These are phyloP conservation scores for Fagopyrum tataricum DNA, from an alignment of 148 eudicot genomes.

Conservation along the genomic window DNA sequence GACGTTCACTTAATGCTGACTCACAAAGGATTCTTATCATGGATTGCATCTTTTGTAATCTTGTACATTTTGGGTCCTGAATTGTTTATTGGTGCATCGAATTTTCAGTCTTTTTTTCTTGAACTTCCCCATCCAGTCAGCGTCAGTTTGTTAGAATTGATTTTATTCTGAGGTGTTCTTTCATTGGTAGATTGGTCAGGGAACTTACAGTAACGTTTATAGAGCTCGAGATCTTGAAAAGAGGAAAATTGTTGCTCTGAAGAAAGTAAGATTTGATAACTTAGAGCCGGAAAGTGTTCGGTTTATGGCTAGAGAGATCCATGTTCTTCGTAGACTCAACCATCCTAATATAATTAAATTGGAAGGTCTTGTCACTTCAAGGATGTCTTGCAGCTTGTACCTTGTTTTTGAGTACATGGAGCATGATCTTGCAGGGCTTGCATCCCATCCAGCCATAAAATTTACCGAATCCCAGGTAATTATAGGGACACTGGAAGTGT, in stretches of 20 bases:
- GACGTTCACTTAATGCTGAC: background rate
- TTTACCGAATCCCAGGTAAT: constrained; percentile 81
- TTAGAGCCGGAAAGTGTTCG: constrained; percentile 82
- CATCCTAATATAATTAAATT: constrained; percentile 77
- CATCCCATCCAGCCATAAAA: constrained; percentile 65
- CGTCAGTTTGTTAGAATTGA: background rate
- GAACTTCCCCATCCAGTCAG: constrained; percentile 1
- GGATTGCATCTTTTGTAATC: background rate
- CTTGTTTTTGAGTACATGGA: constrained; percentile 91
- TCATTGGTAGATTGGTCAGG: constrained; percentile 75
- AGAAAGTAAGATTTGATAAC: constrained; percentile 78
- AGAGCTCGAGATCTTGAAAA: constrained; percentile 78
- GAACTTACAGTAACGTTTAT: constrained; percentile 77
- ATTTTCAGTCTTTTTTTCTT: background rate
- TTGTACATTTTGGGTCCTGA: background rate
- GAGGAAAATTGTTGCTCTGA: constrained; percentile 72
- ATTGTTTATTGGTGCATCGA: background rate
- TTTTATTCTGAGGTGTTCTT: constrained; percentile 31
- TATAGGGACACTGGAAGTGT: background rate
- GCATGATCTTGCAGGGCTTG: constrained; percentile 80
- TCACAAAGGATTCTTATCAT: background rate
- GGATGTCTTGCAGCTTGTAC: constrained; percentile 81
- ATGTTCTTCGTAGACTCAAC: constrained; percentile 64
- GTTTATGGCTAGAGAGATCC: constrained; percentile 83
- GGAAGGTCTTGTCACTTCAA: constrained; percentile 76